Evolutionary conservation across 805 yeast genomes (phyloP), one percentile per base, ranked within the genome.

Genomic region (Lachancea quebecensis): DNA sequence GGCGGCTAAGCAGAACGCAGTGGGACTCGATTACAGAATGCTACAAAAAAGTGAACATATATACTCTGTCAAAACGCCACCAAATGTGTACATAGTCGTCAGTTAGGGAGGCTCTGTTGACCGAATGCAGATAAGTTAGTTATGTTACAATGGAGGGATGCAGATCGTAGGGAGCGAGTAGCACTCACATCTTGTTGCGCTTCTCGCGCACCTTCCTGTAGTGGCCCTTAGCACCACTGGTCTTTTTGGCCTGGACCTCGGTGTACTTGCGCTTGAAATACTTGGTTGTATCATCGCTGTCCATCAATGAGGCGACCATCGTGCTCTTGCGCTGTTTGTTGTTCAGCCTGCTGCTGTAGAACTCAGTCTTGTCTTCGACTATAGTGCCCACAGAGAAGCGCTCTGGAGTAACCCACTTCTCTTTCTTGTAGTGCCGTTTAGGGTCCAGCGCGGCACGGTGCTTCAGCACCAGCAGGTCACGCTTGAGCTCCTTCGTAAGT

Each of bases 361-460:
- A 87, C 60, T 91, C 97, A 1, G 86, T 73, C 51, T 82, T 79
- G 36, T 89, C 91, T 55, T 85, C 93, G 21, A 90, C 66, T 32
- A 93, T 77, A 0, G 96, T 89, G 12, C 99, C 99, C 55, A 85
- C 77, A 47, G 91, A 93, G 62, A 93, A 89, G 52, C 73, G 78
- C 57, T 85, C 86, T 38, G 95, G 91, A 7, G 74, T 72, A 41
- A 72, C 74, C 84, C 89, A 83, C 50, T 80, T 80, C 48, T 84
- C 93, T 62, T 86, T 87, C 66, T 86, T 88, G 67, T 93, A 93
- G 66, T 88, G 96, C 56, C 97, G 77, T 67, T 93, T 93, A 7
- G 97, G 98, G 61, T 93, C 98, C 50, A 93, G 72, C 9, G 89
- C 96, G 45, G 85, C 83, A 66, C 99, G 79, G 69, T 91, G 86